Percentiles rank a stretch among this genome's conserved stretches.
These are phyloP conservation scores for Marasmius tenuissimus DNA, from an alignment of 1,284 basidiomycete species.

Conservation along the genomic window DNA sequence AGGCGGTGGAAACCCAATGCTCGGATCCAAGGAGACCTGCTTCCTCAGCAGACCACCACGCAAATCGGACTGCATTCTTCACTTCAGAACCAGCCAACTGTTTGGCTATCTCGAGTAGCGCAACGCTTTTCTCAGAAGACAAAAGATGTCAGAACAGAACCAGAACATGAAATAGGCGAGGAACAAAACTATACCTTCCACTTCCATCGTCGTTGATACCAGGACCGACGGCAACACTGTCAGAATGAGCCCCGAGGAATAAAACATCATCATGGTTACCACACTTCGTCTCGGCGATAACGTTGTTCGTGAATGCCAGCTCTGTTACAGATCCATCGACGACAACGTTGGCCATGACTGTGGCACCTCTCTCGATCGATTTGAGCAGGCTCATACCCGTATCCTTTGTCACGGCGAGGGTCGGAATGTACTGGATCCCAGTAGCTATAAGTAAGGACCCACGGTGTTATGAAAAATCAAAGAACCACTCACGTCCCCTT, in stretches of 20 bases:
- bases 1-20: slow-evolving; percentile 10
- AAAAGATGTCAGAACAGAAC: slow-evolving; percentile 6
- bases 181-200: slow-evolving; percentile 17
- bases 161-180: background rate
- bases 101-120: slow-evolving; percentile 16
- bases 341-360: background rate
- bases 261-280: slow-evolving; percentile 23
- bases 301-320: slow-evolving; percentile 21
- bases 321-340: slow-evolving; percentile 13
- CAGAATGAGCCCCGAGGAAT: slow-evolving; percentile 23
- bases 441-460: slow-evolving; percentile 14
- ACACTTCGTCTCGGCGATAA: slow-evolving; percentile 24
- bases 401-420: background rate
- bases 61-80: slow-evolving; percentile 24
- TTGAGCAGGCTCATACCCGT: background rate
- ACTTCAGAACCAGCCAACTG: slow-evolving; percentile 8
- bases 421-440: background rate
- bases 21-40: slow-evolving; percentile 23
- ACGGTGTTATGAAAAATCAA: background rate
- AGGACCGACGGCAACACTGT: slow-evolving; percentile 25
- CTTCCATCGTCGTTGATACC: slow-evolving; percentile 28
- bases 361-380: background rate
- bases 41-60: slow-evolving; percentile 27
- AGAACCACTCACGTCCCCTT: slow-evolving; percentile 15
- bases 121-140: slow-evolving; percentile 8